Evolutionary conservation across 345 rosid genomes (phyloP).

Genomic region (Gossypium sturtianum): DNA sequence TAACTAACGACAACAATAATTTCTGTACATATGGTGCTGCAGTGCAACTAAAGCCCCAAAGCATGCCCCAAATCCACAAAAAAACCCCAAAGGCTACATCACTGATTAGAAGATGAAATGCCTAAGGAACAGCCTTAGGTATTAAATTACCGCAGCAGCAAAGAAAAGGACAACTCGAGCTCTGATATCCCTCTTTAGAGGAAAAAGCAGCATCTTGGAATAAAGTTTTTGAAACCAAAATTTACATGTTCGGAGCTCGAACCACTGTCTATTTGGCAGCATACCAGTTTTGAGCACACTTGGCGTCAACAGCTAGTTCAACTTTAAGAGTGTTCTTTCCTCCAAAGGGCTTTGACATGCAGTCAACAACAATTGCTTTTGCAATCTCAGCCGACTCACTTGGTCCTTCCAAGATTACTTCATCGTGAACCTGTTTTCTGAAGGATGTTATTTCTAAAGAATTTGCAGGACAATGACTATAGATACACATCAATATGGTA

Average conservation of each 20-base stretch:
- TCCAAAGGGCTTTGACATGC: constrained; percentile 91
- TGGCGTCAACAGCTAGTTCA: constrained; percentile 78
- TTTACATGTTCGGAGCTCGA: background rate
- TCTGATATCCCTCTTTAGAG: background rate
- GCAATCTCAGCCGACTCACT: constrained; percentile 78
- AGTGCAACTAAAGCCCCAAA: background rate
- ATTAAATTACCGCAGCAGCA: background rate
- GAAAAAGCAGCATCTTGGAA: background rate
- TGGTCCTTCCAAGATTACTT: constrained; percentile 98
- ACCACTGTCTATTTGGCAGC: constrained; percentile 53
- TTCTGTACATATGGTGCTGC: background rate
- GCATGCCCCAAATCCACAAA: background rate
- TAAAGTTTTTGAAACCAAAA: background rate
- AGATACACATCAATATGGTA: background rate
- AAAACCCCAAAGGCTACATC: background rate
- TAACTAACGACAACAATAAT: background rate
- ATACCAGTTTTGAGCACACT: constrained; percentile 91
- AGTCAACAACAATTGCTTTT: constrained; percentile 70
- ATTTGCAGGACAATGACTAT: background rate
- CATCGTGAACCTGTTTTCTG: constrained; percentile 77
- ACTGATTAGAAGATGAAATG: background rate
- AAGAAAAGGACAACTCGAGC: background rate
- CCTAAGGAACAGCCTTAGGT: background rate
- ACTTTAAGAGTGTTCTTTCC: constrained; percentile 75
- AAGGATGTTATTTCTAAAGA: constrained; percentile 13